phyloP scores from a whole-genome alignment of 1,284 basidiomycete species.

The Moesziomyces antarcticus region DNA sequence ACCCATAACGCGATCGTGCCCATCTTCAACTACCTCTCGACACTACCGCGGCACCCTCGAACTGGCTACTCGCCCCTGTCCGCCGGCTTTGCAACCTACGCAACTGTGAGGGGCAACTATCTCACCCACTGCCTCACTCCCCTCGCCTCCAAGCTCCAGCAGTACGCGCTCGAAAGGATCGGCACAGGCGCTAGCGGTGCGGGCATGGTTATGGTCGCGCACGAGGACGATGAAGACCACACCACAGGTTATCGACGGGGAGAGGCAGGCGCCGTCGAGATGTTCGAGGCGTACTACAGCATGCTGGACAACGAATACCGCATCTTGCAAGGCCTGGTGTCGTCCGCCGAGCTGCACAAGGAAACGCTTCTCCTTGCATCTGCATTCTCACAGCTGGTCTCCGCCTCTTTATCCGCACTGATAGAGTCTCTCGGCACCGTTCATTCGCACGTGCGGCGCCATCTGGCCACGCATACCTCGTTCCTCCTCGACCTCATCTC shows the following conservation, averaged over 20 bases:
- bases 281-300: conserved; percentile 49
- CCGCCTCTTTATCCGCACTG: conserved; percentile 28
- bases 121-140: conserved; percentile 44
- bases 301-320: conserved; percentile 58
- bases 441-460: conserved; percentile 48
- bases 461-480: conserved; percentile 55
- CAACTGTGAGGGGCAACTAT: conserved; percentile 42
- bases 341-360: conserved; percentile 33
- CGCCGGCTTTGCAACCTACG: conserved; percentile 42
- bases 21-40: conserved; percentile 54
- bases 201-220: conserved; percentile 51
- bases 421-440: conserved; percentile 42
- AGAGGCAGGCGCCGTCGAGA: conserved; percentile 44
- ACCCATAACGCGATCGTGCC: conserved; percentile 52
- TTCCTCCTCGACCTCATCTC: conserved; percentile 55
- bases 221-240: conserved; percentile 50
- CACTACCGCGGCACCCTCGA: conserved; percentile 50
- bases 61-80: conserved; percentile 52
- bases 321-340: conserved; percentile 41
- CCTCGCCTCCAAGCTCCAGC: conserved; percentile 30
- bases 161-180: conserved; percentile 52
- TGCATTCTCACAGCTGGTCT: conserved; percentile 44
- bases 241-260: conserved; percentile 36
- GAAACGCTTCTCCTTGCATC: conserved; percentile 39
- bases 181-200: conserved; percentile 35